Conservation (phyloP, 495 filamentous ascomycete genomes). For the Penicillium silybi region DNA sequence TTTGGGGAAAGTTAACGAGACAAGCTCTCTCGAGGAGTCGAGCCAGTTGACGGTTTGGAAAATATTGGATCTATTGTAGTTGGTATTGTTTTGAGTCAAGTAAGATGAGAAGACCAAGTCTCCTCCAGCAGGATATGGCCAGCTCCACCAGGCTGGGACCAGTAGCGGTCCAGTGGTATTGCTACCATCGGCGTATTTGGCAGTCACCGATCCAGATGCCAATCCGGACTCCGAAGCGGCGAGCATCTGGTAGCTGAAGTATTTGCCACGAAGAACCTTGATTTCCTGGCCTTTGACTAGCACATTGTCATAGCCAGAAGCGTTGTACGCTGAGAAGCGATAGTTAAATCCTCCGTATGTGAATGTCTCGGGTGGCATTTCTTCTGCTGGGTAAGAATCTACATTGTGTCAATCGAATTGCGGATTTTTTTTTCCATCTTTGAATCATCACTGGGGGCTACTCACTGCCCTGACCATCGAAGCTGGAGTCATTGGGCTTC, state of each 20-base stretch:
- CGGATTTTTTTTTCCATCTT: neutral
- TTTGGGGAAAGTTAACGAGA: conserved; percentile 37
- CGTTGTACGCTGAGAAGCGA: conserved; percentile 44
- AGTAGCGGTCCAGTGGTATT: conserved; percentile 38
- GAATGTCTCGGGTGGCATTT: conserved; percentile 37
- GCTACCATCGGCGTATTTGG: conserved; percentile 43
- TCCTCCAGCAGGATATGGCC: conserved; percentile 46
- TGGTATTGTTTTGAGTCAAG: conserved; percentile 37
- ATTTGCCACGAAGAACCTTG: conserved; percentile 24
- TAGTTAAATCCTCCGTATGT: conserved; percentile 42
- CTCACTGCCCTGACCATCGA: conserved; percentile 33
- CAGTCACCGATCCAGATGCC: conserved; percentile 41
- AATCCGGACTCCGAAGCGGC: conserved; percentile 41
- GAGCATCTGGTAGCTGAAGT: conserved; percentile 48
- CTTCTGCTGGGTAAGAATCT: conserved; percentile 44
- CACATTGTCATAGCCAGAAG: conserved; percentile 39
- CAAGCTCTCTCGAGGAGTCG: conserved; percentile 42
- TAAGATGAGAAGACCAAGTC: conserved; percentile 48
- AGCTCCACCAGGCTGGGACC: conserved; percentile 45
- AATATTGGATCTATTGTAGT: conserved; percentile 51
- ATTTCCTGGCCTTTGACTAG: conserved; percentile 42
- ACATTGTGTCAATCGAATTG: neutral
- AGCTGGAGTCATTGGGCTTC: conserved; percentile 38
- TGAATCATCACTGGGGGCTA: neutral
- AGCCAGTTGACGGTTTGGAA: conserved; percentile 48